These are phyloP conservation scores for Setaria viridis DNA, from an alignment of 202 grass and related monocot genomes.

Conservation along the genomic window DNA sequence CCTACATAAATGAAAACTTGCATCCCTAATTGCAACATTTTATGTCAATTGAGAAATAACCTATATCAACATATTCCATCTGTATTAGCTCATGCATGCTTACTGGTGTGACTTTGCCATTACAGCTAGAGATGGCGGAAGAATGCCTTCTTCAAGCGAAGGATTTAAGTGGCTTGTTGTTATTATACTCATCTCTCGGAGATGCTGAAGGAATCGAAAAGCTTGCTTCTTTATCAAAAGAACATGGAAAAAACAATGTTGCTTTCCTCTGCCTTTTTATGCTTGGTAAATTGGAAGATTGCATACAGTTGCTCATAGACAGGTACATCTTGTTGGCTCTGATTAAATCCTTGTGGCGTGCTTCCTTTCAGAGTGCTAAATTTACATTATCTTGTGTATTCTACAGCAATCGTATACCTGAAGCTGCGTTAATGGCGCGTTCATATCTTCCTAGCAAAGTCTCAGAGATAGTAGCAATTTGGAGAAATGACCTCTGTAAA, in stretches of 20 bases:
- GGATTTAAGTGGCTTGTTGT: constrained; percentile 93
- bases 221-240: constrained; percentile 84
- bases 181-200: constrained; percentile 92
- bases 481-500: constrained; percentile 94
- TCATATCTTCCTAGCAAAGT: constrained; percentile 99
- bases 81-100: constrained; percentile 16
- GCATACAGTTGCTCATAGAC: constrained; percentile 89
- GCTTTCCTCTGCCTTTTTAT: constrained; percentile 94
- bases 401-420: constrained; percentile 91
- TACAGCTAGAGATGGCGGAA: constrained; percentile 88
- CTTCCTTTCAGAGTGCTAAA: constrained; percentile 38
- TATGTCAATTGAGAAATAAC: not conserved
- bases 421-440: constrained; percentile 96
- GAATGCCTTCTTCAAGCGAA: constrained; percentile 86
- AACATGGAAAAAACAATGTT: constrained; percentile 95
- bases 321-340: constrained; percentile 59
- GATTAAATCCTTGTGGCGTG: constrained; percentile 6
- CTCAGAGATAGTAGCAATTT: constrained; percentile 80
- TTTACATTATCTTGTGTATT: constrained; percentile 25
- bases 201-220: constrained; percentile 84
- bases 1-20: not conserved
- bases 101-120: constrained; percentile 30
- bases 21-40: not conserved
- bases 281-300: constrained; percentile 94
- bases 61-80: constrained; percentile 24